These are phyloP conservation scores for Diutina mesorugosa DNA, from an alignment of 1,139 yeast species.

Conservation along the genomic window DNA sequence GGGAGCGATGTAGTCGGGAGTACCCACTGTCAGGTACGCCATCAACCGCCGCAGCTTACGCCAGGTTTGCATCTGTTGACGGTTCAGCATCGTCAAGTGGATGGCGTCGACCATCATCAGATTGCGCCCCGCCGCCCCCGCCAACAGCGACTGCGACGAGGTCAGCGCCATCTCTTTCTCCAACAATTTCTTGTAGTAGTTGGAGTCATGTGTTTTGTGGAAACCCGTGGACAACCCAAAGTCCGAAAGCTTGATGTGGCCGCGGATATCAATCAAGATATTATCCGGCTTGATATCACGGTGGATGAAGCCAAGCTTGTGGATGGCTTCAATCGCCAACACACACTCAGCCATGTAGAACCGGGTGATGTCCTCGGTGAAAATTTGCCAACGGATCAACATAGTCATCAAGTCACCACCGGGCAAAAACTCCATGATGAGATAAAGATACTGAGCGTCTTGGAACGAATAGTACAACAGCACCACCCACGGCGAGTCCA, in stretches of 20 bases:
- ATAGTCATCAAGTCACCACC: slow-evolving; percentile 85
- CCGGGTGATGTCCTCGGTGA: slow-evolving; percentile 74
- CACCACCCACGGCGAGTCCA: slow-evolving; percentile 83
- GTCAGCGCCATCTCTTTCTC: slow-evolving; percentile 37
- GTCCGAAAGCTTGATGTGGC: slow-evolving; percentile 68
- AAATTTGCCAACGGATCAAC: slow-evolving; percentile 79
- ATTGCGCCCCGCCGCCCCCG: slow-evolving; percentile 33
- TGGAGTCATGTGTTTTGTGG: slow-evolving; percentile 76
- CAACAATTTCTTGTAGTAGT: slow-evolving; percentile 58
- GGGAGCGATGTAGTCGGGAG: slow-evolving; percentile 98
- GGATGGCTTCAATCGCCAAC: slow-evolving; percentile 72
- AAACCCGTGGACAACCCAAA: slow-evolving; percentile 80
- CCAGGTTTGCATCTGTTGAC: slow-evolving; percentile 99
- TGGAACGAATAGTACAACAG: slow-evolving; percentile 72
- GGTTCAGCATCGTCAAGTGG: slow-evolving; percentile 86
- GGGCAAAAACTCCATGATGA: slow-evolving; percentile 76
- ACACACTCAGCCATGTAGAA: slow-evolving; percentile 85
- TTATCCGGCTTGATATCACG: slow-evolving; percentile 75
- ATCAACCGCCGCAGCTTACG: slow-evolving; percentile 87
- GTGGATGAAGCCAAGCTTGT: slow-evolving; percentile 68
- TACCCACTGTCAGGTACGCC: slow-evolving; percentile 98
- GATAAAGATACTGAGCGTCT: slow-evolving; percentile 60
- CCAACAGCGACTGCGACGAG: slow-evolving; percentile 4
- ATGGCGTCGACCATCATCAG: slow-evolving; percentile 92
- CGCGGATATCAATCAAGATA: slow-evolving; percentile 65